phyloP scores from a whole-genome alignment of 225 moss, liverwort and hornwort species.

The Polytrichum commune region DNA sequence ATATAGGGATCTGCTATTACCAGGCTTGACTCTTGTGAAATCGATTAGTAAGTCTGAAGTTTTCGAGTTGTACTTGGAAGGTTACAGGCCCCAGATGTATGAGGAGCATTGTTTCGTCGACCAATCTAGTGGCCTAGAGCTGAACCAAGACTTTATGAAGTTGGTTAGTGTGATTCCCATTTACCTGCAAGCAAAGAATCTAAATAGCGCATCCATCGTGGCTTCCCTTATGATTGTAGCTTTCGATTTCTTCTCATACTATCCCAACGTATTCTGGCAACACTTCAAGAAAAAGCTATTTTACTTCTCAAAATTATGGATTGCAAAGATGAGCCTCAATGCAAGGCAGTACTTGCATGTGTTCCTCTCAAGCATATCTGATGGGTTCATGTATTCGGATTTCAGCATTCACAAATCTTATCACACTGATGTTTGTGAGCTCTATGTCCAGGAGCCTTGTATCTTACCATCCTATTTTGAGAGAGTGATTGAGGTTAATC shows the following conservation, averaged over 20 bases:
- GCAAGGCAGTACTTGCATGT: neutral
- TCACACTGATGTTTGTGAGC: neutral
- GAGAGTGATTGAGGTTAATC: neutral
- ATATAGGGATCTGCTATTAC: slow-evolving; percentile 3
- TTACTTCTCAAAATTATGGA: neutral
- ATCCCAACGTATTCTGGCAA: slow-evolving; percentile 13
- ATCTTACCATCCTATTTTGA: neutral
- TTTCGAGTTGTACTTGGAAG: slow-evolving; percentile 5
- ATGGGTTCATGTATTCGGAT: slow-evolving; percentile 13
- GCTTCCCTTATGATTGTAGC: slow-evolving; percentile 2
- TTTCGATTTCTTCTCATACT: slow-evolving; percentile 14
- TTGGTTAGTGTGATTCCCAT: slow-evolving; percentile 11
- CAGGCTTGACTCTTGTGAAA: slow-evolving; percentile 1
- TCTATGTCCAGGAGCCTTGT: neutral
- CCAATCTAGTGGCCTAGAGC: slow-evolving; percentile 5
- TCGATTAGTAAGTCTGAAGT: slow-evolving; percentile 3
- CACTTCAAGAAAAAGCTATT: neutral
- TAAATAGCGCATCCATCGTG: slow-evolving; percentile 6
- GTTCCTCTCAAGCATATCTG: slow-evolving; percentile 9
- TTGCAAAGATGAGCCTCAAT: neutral
- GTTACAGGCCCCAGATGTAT: neutral
- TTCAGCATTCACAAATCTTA: slow-evolving; percentile 7
- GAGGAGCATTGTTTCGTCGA: neutral
- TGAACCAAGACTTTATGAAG: slow-evolving; percentile 9
- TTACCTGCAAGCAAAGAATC: slow-evolving; percentile 14